Conservation (phyloP, 2,329 filamentous ascomycete genomes). For the Pseudogymnoascus sp. region DNA sequence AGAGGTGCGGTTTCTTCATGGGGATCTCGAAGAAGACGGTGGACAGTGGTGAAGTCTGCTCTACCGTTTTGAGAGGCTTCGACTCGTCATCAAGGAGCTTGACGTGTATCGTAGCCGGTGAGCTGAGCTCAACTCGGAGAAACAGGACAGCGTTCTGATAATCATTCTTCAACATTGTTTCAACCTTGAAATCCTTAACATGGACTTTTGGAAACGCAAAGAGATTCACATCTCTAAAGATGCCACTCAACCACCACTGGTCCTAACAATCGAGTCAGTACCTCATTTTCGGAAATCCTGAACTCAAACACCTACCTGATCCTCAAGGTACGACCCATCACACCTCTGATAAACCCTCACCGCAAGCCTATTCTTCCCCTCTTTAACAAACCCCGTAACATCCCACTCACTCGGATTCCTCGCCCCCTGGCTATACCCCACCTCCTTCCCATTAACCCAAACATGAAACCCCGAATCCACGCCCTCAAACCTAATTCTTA, state of each 20-base stretch:
- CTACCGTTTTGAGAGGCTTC: conserved; percentile 13
- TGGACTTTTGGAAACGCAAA: conserved; percentile 38
- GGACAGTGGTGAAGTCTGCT: neutral
- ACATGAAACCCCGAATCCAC: conserved; percentile 50
- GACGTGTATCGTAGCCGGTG: conserved; percentile 29
- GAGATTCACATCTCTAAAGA: conserved; percentile 46
- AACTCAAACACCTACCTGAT: conserved; percentile 28
- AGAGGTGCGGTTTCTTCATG: conserved; percentile 46
- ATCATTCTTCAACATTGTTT: conserved; percentile 41
- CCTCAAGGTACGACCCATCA: conserved; percentile 48
- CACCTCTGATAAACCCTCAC: conserved; percentile 49
- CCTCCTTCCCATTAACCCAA: conserved; percentile 45
- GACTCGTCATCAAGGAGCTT: conserved; percentile 27
- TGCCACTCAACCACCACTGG: conserved; percentile 44
- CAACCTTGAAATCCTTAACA: conserved; percentile 44
- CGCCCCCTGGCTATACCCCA: conserved; percentile 49
- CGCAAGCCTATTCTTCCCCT: conserved; percentile 34
- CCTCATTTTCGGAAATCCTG: conserved; percentile 5
- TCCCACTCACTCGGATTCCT: conserved; percentile 51
- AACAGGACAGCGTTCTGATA: conserved; percentile 44
- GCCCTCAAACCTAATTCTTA: conserved; percentile 47
- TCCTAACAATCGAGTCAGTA: conserved; percentile 27
- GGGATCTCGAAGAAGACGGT: conserved; percentile 21
- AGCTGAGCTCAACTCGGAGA: conserved; percentile 37
- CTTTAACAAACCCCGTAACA: conserved; percentile 36